Conservation (phyloP, 176 grass and related monocot genomes). For the Secale cereale region DNA sequence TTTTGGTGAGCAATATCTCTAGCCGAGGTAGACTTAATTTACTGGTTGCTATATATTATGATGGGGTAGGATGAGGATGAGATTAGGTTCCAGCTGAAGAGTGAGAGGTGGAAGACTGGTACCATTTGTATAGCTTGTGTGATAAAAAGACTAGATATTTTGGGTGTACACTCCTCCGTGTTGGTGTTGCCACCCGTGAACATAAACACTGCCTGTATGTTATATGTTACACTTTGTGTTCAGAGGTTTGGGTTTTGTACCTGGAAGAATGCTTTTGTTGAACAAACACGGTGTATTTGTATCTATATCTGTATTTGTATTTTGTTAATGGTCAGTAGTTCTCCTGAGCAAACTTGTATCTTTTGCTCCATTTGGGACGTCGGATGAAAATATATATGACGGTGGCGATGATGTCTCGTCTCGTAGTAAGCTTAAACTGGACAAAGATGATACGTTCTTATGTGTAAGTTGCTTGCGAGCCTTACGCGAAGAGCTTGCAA, state of each 20-base stretch:
- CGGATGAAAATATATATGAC: neutral
- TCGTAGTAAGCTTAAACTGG: neutral
- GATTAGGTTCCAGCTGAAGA: conserved; percentile 25
- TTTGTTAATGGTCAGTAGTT: neutral
- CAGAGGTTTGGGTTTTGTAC: neutral
- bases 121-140: conserved; percentile 55
- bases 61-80: conserved; percentile 20
- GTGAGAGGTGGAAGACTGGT: conserved; percentile 7
- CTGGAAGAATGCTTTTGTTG: neutral
- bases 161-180: conserved; percentile 25
- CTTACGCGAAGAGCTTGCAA: too few relatives aligned
- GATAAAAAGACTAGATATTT: conserved; percentile 30
- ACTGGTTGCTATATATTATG: neutral
- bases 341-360: neutral
- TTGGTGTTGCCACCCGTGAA: conserved; percentile 14
- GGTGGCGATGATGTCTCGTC: neutral
- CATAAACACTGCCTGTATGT: conserved; percentile 13
- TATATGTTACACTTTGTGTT: neutral
- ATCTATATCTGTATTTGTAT: neutral
- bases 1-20: conserved; percentile 35
- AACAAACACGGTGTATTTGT: neutral
- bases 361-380: neutral
- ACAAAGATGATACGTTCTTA: too few relatives aligned
- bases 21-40: conserved; percentile 28
- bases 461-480: neutral